Conservation (phyloP, 495 filamentous ascomycete genomes). For the Lineolata rhizophorae region DNA sequence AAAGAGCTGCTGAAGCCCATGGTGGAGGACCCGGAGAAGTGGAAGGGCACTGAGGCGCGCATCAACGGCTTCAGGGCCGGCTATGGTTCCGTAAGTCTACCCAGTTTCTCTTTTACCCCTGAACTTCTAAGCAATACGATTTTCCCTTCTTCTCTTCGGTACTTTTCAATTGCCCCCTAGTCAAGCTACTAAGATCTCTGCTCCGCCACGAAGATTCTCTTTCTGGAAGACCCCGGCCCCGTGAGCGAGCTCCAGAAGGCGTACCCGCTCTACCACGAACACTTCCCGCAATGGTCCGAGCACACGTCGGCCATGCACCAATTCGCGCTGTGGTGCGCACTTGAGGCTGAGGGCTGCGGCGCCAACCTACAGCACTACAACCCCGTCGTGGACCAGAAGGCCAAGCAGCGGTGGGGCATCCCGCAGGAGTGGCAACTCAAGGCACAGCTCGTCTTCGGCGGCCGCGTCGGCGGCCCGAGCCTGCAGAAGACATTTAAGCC, state of each 20-base stretch:
- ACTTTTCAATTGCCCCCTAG: too few relatives aligned
- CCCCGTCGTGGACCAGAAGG: conserved; percentile 33
- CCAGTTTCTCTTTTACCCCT: too few relatives aligned
- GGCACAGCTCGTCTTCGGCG: conserved; percentile 20
- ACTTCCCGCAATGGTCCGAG: conserved; percentile 37
- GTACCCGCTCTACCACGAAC: conserved; percentile 34
- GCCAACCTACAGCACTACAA: conserved; percentile 58
- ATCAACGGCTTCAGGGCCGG: conserved; percentile 30
- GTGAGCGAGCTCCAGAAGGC: conserved; percentile 29
- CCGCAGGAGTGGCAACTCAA: conserved; percentile 32
- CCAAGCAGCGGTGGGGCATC: conserved; percentile 30
- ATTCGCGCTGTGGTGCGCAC: conserved; percentile 38
- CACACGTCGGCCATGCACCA: conserved; percentile 49
- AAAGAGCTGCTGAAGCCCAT: conserved; percentile 27
- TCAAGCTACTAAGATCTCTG: too few relatives aligned
- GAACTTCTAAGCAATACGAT: too few relatives aligned
- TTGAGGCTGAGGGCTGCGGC: conserved; percentile 49
- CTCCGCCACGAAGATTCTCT: conserved; percentile 28
- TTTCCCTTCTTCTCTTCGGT: too few relatives aligned
- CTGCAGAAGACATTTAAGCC: conserved; percentile 27
- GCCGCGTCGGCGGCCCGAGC: conserved; percentile 20
- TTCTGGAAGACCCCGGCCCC: conserved; percentile 36
- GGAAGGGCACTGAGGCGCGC: conserved; percentile 23
- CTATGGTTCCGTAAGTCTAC: conserved; percentile 33
- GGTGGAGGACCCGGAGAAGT: conserved; percentile 32